phyloP scores from a whole-genome alignment of 2,329 filamentous ascomycete genomes.

The Claviceps monticola region DNA sequence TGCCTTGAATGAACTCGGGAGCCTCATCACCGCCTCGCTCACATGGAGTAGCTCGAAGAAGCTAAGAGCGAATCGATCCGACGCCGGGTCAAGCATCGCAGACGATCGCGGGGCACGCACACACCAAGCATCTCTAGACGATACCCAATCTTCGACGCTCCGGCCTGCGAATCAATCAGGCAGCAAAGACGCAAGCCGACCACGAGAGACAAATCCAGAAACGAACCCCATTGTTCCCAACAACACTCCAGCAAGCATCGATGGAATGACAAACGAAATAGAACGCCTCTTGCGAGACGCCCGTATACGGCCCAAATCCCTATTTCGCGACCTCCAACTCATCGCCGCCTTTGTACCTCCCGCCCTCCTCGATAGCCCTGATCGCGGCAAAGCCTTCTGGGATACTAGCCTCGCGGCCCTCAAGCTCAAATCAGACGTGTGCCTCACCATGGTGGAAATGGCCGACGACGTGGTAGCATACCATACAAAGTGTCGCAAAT shows the following conservation, averaged over 20 bases:
- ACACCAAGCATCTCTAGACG: constrained; percentile 41
- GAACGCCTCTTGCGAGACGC: constrained; percentile 53
- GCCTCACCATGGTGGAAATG: constrained; percentile 60
- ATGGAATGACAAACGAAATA: constrained; percentile 52
- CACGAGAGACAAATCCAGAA: constrained; percentile 31
- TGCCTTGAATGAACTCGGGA: constrained; percentile 69
- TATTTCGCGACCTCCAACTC: constrained; percentile 71
- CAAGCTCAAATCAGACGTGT: constrained; percentile 77
- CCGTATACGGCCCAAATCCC: constrained; percentile 58
- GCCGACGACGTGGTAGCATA: constrained; percentile 41
- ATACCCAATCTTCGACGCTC: constrained; percentile 43
- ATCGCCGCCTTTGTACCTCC: constrained; percentile 53
- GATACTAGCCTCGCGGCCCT: constrained; percentile 79
- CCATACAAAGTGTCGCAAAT: constrained; percentile 49
- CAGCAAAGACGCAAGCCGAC: constrained; percentile 17
- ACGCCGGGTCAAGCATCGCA: constrained; percentile 20
- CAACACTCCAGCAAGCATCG: constrained; percentile 36
- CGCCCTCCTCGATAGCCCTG: constrained; percentile 45
- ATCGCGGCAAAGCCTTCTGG: constrained; percentile 70
- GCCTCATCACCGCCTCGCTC: constrained; percentile 65
- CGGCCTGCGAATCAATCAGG: constrained; percentile 17
- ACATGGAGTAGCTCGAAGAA: constrained; percentile 20
- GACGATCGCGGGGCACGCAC: constrained; percentile 19
- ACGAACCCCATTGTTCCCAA: constrained; percentile 35
- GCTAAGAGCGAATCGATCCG: constrained; percentile 22